Percentiles rank a stretch among this genome's conserved stretches.
Conservation (phyloP, 192 early-diverging fungal genomes). For the Linnemannia exigua region DNA sequence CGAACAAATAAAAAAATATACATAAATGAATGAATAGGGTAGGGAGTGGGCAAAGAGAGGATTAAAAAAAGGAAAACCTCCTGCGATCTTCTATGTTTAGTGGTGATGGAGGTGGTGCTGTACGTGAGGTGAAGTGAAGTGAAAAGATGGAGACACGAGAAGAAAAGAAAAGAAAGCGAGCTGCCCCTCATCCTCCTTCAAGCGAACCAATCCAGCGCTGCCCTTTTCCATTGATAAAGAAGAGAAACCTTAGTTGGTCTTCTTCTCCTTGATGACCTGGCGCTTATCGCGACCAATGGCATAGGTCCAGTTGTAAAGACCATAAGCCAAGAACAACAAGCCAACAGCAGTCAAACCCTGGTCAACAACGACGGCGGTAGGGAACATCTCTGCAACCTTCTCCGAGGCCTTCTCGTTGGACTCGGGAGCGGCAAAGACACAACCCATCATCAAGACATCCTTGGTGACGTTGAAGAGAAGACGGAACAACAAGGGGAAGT, state of each 20-base stretch:
- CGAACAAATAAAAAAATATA: background rate
- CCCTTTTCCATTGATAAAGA: background rate
- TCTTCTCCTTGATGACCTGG: slow-evolving; percentile 56
- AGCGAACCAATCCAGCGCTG: background rate
- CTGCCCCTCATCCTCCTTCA: background rate
- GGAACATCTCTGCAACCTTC: slow-evolving; percentile 42
- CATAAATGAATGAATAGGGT: background rate
- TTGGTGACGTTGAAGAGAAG: slow-evolving; percentile 28
- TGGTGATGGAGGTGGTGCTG: background rate
- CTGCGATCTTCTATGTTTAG: background rate
- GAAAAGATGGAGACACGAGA: background rate
- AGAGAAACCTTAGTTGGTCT: slow-evolving; percentile 30
- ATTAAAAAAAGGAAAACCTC: background rate
- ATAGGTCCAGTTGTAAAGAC: slow-evolving; percentile 51
- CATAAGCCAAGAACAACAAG: slow-evolving; percentile 14
- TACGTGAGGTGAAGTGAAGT: background rate
- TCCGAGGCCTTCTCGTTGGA: slow-evolving; percentile 20
- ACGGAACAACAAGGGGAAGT: slow-evolving; percentile 16
- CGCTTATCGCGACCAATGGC: slow-evolving; percentile 57
- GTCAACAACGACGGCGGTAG: slow-evolving; percentile 30
- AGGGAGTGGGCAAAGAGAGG: background rate
- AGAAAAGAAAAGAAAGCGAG: background rate
- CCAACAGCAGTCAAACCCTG: slow-evolving; percentile 27
- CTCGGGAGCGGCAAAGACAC: slow-evolving; percentile 25
- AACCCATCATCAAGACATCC: slow-evolving; percentile 44